Percentiles rank a stretch among this genome's conserved stretches.
These are phyloP conservation scores for Entophlyctis luteolus DNA, from an alignment of 192 early-diverging fungal genomes.

Conservation along the genomic window DNA sequence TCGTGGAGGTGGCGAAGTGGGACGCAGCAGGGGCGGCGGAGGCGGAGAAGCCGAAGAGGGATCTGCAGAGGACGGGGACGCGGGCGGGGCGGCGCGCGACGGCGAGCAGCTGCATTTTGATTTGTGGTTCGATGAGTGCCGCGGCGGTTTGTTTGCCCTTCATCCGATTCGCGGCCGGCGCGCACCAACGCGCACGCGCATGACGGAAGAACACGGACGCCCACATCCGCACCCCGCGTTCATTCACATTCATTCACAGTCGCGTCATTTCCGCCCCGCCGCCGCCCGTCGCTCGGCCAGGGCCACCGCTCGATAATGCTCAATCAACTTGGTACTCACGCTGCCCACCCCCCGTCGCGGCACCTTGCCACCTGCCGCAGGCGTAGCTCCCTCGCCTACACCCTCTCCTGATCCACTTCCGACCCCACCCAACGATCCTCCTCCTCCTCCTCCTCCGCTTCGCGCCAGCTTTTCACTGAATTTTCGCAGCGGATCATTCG, in stretches of 20 bases:
- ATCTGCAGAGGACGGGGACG: not conserved
- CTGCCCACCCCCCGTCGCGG: conserved; percentile 27
- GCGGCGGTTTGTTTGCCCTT: no score
- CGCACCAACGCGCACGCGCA: no score
- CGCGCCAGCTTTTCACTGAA: conserved; percentile 11
- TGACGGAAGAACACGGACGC: no score
- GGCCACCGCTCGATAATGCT: conserved; percentile 29
- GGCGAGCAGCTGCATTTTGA: no score
- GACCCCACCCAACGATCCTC: not conserved
- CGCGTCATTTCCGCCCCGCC: no score
- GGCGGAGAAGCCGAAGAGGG: not conserved
- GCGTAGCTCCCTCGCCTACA: no score
- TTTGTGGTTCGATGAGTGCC: no score
- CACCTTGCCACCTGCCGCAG: conserved; percentile 16
- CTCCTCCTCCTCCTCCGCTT: not conserved
- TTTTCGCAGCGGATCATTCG: conserved; percentile 23
- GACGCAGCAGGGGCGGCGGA: not conserved
- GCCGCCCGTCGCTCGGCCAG: conserved; percentile 22
- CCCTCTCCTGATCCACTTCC: no score
- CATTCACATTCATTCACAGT: no score
- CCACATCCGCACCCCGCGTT: no score
- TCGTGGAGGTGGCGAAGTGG: not conserved
- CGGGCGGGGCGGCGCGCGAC: not conserved
- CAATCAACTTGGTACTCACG: conserved; percentile 33
- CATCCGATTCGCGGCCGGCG: no score